Conservation (phyloP, 129 eudicot species). For the Oenanthe sinensis region DNA sequence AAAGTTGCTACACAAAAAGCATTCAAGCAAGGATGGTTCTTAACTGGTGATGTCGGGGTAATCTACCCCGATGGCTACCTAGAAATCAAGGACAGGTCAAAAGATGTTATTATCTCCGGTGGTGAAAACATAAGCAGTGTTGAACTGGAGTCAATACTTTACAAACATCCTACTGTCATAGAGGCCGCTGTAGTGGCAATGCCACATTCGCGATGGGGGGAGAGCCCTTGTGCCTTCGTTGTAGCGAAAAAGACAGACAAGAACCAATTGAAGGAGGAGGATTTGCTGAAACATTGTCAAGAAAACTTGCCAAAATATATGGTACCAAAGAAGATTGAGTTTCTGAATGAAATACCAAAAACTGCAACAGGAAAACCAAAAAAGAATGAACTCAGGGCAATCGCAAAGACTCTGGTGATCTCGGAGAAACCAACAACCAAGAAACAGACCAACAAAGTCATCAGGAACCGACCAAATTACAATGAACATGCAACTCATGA, state of each 20-base stretch:
- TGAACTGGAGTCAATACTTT: constrained; percentile 24
- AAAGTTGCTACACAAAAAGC: constrained; percentile 16
- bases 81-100: constrained; percentile 37
- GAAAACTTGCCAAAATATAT: constrained; percentile 21
- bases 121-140: constrained; percentile 43
- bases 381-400: constrained; percentile 22
- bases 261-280: constrained; percentile 14
- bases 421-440: not conserved
- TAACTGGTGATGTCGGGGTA: constrained; percentile 38
- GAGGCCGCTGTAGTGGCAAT: constrained; percentile 41
- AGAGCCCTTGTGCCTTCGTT: constrained; percentile 37
- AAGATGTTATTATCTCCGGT: constrained; percentile 34
- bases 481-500: constrained; percentile 4
- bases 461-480: constrained; percentile 1
- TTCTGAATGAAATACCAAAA: constrained; percentile 27
- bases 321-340: constrained; percentile 29
- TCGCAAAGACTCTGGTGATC: constrained; percentile 14
- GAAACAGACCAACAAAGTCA: not conserved
- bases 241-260: not conserved
- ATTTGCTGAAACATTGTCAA: constrained; percentile 18
- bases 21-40: constrained; percentile 29
- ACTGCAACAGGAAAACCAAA: constrained; percentile 19
- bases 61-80: constrained; percentile 36
- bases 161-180: constrained; percentile 13
- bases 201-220: constrained; percentile 40